Conservation (phyloP, 495 filamentous ascomycete genomes). For the Friedmanniomyces simplex region DNA sequence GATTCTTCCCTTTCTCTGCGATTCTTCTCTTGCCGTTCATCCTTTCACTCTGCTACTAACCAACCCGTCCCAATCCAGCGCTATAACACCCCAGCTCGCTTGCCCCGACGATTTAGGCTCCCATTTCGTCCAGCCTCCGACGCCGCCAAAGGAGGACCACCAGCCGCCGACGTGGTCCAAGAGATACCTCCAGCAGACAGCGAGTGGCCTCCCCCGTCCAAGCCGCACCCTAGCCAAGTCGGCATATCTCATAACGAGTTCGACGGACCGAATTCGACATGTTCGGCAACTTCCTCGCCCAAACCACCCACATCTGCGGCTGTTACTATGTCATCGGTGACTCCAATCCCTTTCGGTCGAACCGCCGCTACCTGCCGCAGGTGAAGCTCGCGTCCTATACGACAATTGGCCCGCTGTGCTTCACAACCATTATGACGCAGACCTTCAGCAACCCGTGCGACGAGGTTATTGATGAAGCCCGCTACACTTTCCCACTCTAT, state of each 20-base stretch:
- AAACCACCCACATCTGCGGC: slow-evolving; percentile 15
- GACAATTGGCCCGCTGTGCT: slow-evolving; percentile 44
- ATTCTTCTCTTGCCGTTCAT: not conserved
- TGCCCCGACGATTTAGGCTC: too few species aligned
- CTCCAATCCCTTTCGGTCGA: not conserved
- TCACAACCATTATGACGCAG: slow-evolving; percentile 50
- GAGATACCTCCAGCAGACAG: too few species aligned
- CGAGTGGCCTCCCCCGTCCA: too few species aligned
- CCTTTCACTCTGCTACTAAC: not conserved
- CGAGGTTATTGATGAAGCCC: slow-evolving; percentile 40
- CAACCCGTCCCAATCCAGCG: not conserved
- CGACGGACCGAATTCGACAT: not conserved
- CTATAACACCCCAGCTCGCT: too few species aligned
- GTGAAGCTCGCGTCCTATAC: slow-evolving; percentile 42
- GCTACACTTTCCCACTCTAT: slow-evolving; percentile 59
- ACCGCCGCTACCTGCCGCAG: slow-evolving; percentile 42
- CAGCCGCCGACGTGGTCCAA: too few species aligned
- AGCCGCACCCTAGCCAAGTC: too few species aligned
- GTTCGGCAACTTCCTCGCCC: not conserved
- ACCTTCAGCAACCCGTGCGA: slow-evolving; percentile 46
- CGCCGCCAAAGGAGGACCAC: too few species aligned
- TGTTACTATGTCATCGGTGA: slow-evolving; percentile 3
- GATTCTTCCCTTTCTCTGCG: not conserved
- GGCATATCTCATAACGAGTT: too few species aligned
- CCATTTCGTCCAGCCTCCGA: too few species aligned